Evolutionary conservation across 805 yeast genomes (phyloP), one percentile per base, ranked within the genome.

Genomic region (Starmerella vitae): DNA sequence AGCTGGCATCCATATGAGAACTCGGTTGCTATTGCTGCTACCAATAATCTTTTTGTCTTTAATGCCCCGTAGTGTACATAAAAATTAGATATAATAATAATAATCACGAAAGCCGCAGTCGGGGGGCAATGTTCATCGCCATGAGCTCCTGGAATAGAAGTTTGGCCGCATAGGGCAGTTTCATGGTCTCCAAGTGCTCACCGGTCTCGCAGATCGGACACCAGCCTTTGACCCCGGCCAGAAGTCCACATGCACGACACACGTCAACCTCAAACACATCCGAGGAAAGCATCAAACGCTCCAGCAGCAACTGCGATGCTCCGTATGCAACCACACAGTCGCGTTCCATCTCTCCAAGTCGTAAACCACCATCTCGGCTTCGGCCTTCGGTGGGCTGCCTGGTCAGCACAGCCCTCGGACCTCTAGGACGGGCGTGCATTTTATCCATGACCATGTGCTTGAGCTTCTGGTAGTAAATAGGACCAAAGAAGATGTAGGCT

Each of bases 321-420:
- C 98, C 98, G 55, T 91, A 91, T 1, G 98, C 98, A 63, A 91
- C 93, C 48, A 91, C 94, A 78, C 98, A 91, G 67, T 91, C 98
- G 64, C 98, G 80, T 62, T 91, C 98, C 98, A 91, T 91, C 66
- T 91, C 98, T 55, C 98, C 98, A 60, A 91, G 71, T 68, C 98
- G 78, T 59, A 91, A 71, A 58, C 98, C 98, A 73, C 98, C 98
- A 62, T 91, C 98, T 62, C 98, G 74, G 2, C 96, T 84, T 62
- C 98, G 74, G 71, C 98, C 98, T 62, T 91, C 98, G 0, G 97
- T 88, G 14, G 97, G 98, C 63, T 91, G 98, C 62, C 98, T 76
- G 8, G 98, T 91, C 43, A 91, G 68, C 10, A 91, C 97, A 0
- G 98, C 98, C 52, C 97, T 75, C 41, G 98, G 98, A 37, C 98